These are phyloP conservation scores for Chrysanthemum lavandulifolium DNA, from an alignment of 129 eudicot genomes.

Conservation along the genomic window DNA sequence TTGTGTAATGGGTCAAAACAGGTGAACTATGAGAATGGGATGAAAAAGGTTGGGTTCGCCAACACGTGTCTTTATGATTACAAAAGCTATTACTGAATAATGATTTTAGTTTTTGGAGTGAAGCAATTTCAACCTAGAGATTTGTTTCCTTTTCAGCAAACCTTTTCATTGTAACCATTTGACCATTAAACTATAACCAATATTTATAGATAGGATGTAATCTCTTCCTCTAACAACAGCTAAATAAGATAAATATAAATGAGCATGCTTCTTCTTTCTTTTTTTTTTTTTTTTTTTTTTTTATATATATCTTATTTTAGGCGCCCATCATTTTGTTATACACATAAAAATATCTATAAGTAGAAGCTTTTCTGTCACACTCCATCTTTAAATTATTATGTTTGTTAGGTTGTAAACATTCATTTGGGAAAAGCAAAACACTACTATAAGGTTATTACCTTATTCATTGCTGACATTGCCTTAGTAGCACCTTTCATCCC, in stretches of 20 bases:
- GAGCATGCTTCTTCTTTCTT: background rate
- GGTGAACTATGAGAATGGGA: background rate
- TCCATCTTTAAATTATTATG: background rate
- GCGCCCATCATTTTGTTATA: background rate
- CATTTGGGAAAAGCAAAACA: background rate
- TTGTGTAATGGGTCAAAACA: background rate
- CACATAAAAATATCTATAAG: background rate
- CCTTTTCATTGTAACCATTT: background rate
- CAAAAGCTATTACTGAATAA: background rate
- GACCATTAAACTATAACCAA: constrained; percentile 6
- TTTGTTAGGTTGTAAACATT: background rate
- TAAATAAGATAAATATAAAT: background rate
- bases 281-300: too few relatives aligned
- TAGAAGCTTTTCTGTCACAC: constrained; percentile 3
- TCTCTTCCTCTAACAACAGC: background rate
- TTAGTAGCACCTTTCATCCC: constrained; percentile 99
- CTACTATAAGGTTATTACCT: constrained; percentile 40
- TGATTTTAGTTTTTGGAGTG: too few relatives aligned
- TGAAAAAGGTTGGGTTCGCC: constrained; percentile 1
- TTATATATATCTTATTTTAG: background rate
- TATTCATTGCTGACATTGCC: constrained; percentile 97
- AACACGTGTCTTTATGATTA: background rate
- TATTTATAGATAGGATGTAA: background rate
- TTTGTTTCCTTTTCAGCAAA: background rate
- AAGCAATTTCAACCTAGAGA: too few relatives aligned